Percentiles rank a stretch among this genome's conserved stretches.
Conservation (phyloP, 2,329 filamentous ascomycete species). For the Akanthomyces muscarius region DNA sequence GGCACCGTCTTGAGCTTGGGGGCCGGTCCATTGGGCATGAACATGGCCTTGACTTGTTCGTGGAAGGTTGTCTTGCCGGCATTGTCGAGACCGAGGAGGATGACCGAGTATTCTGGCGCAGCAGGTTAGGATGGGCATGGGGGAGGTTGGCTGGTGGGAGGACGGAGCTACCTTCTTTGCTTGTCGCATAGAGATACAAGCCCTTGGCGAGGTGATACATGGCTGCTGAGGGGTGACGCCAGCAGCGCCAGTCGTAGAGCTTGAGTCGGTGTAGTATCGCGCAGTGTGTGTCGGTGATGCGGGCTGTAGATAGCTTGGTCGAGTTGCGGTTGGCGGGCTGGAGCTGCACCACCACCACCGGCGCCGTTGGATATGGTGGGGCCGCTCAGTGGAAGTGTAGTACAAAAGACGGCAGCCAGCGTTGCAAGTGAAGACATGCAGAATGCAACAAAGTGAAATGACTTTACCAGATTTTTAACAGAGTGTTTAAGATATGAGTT, state of each 20-base stretch:
- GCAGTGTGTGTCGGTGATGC: not conserved
- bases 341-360: not conserved
- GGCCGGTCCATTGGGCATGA: constrained; percentile 58
- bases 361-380: not conserved
- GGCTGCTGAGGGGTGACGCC: constrained; percentile 4
- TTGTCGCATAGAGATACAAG: constrained; percentile 90
- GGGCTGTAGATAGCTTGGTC: not conserved
- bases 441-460: not conserved
- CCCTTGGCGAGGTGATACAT: constrained; percentile 98
- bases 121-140: not conserved
- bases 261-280: not conserved
- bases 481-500: no score
- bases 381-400: not conserved
- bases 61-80: constrained; percentile 98
- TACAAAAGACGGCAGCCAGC: no score
- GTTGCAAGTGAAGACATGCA: not conserved
- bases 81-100: constrained; percentile 95
- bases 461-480: no score
- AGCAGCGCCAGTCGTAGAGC: not conserved
- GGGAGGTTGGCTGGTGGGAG: constrained; percentile 4
- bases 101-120: constrained; percentile 82
- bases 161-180: constrained; percentile 72
- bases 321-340: not conserved
- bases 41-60: constrained; percentile 90
- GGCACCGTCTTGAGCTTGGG: constrained; percentile 83